Conservation (phyloP, 768 basidiomycete species). For the Rubroboletus pulcherrimus region DNA sequence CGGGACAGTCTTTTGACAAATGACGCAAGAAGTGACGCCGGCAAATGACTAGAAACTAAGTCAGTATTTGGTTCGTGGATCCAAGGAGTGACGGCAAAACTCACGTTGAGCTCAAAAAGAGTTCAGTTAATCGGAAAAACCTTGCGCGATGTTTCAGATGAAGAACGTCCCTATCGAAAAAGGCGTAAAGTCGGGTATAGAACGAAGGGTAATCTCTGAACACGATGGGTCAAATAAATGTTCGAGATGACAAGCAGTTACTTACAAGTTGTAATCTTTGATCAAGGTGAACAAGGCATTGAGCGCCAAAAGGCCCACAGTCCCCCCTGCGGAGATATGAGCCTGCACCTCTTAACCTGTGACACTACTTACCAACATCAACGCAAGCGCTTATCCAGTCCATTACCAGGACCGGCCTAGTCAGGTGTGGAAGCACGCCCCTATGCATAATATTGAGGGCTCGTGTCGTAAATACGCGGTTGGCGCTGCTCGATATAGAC, state of each 20-base stretch:
- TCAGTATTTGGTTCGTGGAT: not conserved
- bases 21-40: conserved; percentile 87
- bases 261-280: conserved; percentile 89
- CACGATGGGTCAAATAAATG: conserved; percentile 1
- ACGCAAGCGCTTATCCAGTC: conserved; percentile 88
- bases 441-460: conserved; percentile 78
- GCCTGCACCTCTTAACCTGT: not conserved
- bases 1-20: conserved; percentile 90
- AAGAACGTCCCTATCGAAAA: conserved; percentile 82
- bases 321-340: conserved; percentile 55
- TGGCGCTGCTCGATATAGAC: conserved; percentile 26
- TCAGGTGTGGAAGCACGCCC: conserved; percentile 79
- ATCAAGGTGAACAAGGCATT: conserved; percentile 91
- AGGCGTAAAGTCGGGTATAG: conserved; percentile 86
- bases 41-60: conserved; percentile 65
- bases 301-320: conserved; percentile 81
- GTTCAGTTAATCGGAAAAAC: conserved; percentile 89
- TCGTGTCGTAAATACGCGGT: conserved; percentile 45
- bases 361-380: conserved; percentile 58
- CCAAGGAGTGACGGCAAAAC: conserved; percentile 28
- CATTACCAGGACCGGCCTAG: conserved; percentile 76
- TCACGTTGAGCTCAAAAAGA: conserved; percentile 90
- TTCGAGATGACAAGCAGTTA: conserved; percentile 9
- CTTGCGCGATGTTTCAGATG: conserved; percentile 91
- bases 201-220: conserved; percentile 92